Evolutionary conservation across 768 basidiomycete species (phyloP), one percentile per base, ranked within the genome.

Genomic region (Mycena indigotica): DNA sequence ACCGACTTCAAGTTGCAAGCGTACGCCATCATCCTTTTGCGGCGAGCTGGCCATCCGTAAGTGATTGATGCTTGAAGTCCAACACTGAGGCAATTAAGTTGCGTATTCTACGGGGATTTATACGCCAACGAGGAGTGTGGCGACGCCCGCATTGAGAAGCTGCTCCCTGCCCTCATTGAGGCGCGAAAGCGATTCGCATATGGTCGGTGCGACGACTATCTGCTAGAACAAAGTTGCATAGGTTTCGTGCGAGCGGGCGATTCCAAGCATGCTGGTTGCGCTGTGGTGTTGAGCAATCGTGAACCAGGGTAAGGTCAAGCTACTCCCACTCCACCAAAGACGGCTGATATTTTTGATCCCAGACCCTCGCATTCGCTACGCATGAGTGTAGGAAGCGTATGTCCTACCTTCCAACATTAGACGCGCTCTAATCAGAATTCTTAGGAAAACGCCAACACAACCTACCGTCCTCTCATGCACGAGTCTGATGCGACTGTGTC

Each of bases 61-160:
- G 89, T 77, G 4, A 19, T 38, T 50, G 10, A 21, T 39, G 17
- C 23, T n/a, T n/a, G n/a, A n/a, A n/a, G n/a, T n/a, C n/a, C n/a
- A n/a, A n/a, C n/a, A n/a, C n/a, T n/a, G n/a, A n/a, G n/a, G n/a
- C n/a, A n/a, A n/a, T n/a, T n/a, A n/a, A 93, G 91, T 38, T 94
- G 91, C 63, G 84, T 92, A n/a, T 94, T 93, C 70, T 93, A 92
- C 60, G 91, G 90, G 5, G 91, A 93, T 69, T 66, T 93, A 16
- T 91, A 90, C 65, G 87, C 85, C 0, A 88, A 90, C 64, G 63
- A 72, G 39, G 87, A 88, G 69, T 85, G 86, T 59, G 89, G 84
- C 66, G 78, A 86, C 60, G 78, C 78, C 58, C 67, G 69, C 16
- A 77, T 80, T 6, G 78, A 87, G 8, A 68, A 66, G 28, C 81